Percentiles rank a stretch among this genome's conserved stretches.
Conservation (phyloP, 2,329 filamentous ascomycete species). For the Emergomyces africanus region DNA sequence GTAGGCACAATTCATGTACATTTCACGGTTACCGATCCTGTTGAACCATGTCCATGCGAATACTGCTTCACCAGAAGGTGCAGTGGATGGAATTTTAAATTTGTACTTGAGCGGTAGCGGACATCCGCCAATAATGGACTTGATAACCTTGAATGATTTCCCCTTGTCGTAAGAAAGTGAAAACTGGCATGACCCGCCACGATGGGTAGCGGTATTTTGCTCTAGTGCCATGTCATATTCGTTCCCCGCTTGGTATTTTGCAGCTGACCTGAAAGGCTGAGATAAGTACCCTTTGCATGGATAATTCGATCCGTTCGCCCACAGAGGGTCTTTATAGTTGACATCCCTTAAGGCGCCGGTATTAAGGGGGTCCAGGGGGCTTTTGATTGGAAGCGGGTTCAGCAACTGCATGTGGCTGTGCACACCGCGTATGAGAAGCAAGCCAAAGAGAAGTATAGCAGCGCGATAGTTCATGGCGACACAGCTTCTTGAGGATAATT, state of each 20-base stretch:
- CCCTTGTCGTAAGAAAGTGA: conserved; percentile 63
- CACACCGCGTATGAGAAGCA: neutral
- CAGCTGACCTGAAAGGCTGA: conserved; percentile 42
- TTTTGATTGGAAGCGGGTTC: conserved; percentile 41
- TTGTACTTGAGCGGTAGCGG: conserved; percentile 42
- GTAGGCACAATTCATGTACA: conserved; percentile 71
- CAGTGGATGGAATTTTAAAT: conserved; percentile 55
- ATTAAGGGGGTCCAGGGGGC: conserved; percentile 31
- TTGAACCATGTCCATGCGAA: conserved; percentile 74
- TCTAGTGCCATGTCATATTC: conserved; percentile 50
- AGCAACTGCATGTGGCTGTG: conserved; percentile 43
- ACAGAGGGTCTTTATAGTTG: conserved; percentile 57
- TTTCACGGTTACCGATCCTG: conserved; percentile 37
- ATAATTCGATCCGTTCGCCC: conserved; percentile 48
- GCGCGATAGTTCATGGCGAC: neutral
- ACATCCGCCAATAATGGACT: conserved; percentile 48
- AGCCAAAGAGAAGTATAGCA: neutral
- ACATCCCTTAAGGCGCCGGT: conserved; percentile 47
- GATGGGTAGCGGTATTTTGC: conserved; percentile 49
- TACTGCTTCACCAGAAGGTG: conserved; percentile 47
- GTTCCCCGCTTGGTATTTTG: conserved; percentile 50
- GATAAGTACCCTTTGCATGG: conserved; percentile 61
- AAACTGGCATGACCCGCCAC: conserved; percentile 65
- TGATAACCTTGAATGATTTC: conserved; percentile 54
- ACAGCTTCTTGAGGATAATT: neutral